Evolutionary conservation across 2,329 filamentous ascomycete species (phyloP), one percentile per base, ranked within the genome.

Genomic region (Teratosphaeria nubilosa): DNA sequence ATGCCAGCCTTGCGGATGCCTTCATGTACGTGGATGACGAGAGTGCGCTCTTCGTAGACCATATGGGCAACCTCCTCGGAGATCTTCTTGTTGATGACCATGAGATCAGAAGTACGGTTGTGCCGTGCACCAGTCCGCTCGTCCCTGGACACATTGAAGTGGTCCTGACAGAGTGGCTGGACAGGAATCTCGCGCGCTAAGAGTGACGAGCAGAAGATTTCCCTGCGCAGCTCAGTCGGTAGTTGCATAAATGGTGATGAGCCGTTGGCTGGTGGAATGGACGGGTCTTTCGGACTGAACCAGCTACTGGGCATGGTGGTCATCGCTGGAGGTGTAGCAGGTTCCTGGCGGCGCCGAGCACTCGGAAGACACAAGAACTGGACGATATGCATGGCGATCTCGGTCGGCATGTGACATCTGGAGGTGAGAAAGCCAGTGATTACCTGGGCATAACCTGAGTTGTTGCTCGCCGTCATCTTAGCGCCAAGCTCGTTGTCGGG

Each of bases 31-130:
- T 70, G 68, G 31, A 69, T 59, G 55, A 61, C 59, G 60, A 69
- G 69, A 20, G 54, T 56, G 57, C 65, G 66, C 60, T 71, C 69
- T 37, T 68, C 60, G 53, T 70, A 71, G 5, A 69, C n/a, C 22
- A 56, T 52, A 7, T 55, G 37, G 4, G 63, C 51, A 31, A 71
- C 56, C 13, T 65, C 63, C 11, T 56, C 31, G 20, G 58, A 59
- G 56, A 70, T 58, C 13, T 57, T 54, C 51, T 62, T 65, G 61
- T 63, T 63, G 45, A 71, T 41, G 11, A 59, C 56, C 63, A 71
- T 66, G 20, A 69, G 55, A 20, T 67, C 59, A 37, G 61, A 63
- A 22, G 60, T 58, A 34, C 53, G 59, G 55, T 66, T 69, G 41
- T 30, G 58, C 56, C 55, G 57, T 16, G 20, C n/a, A 25, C 13